Percentiles rank a stretch among this genome's conserved stretches.
Evolutionary conservation across 345 rosid genomes (phyloP).

Genomic region (Gossypium sturtianum): DNA sequence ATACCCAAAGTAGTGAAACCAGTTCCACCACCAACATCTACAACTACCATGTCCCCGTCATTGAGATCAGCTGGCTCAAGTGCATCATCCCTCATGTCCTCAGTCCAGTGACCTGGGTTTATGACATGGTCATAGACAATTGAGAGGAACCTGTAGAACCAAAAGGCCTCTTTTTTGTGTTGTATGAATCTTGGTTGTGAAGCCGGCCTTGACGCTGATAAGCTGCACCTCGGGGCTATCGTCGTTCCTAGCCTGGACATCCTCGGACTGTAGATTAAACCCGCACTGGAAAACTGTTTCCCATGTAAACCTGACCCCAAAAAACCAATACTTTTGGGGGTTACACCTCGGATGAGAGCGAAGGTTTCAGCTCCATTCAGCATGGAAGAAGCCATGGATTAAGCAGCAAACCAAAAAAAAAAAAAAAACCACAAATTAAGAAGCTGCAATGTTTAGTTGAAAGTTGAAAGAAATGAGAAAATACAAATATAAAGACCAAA

Average conservation of each 20-base stretch:
- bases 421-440: slow-evolving; percentile 11
- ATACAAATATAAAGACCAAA: background rate
- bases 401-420: background rate
- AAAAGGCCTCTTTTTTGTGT: slow-evolving; percentile 96
- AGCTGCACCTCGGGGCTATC: slow-evolving; percentile 44
- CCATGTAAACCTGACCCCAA: slow-evolving; percentile 33
- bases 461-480: slow-evolving; percentile 1
- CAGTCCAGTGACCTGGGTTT: background rate
- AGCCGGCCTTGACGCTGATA: slow-evolving; percentile 76
- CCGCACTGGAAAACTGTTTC: slow-evolving; percentile 30
- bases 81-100: background rate
- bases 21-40: slow-evolving; percentile 98
- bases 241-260: background rate
- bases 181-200: slow-evolving; percentile 94
- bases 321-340: slow-evolving; percentile 27
- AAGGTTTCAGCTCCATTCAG: slow-evolving; percentile 60
- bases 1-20: slow-evolving; percentile 96
- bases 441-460: background rate
- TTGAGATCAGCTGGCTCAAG: slow-evolving; percentile 91
- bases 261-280: slow-evolving; percentile 24
- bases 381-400: slow-evolving; percentile 62
- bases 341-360: slow-evolving; percentile 29
- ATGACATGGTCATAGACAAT: background rate
- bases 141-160: background rate
- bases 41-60: slow-evolving; percentile 67